phyloP scores from a whole-genome alignment of 306 rosid genomes.

The Medicago arabica region DNA sequence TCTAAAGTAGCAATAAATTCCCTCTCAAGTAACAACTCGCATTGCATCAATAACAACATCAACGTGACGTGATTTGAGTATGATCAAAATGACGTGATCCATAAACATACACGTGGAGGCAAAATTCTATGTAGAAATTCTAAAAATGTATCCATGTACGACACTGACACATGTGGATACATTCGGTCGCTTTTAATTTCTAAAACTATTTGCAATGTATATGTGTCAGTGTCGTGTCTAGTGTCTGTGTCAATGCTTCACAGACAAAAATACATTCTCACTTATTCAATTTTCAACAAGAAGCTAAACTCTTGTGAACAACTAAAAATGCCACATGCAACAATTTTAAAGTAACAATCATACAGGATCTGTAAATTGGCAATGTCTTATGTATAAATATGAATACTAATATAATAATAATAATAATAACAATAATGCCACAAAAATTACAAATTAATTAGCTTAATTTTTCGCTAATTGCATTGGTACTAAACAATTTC shows the following conservation, averaged over 20 bases:
- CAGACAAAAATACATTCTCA: neutral
- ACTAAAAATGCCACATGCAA: slow-evolving; percentile 9
- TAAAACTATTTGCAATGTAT: too few species aligned
- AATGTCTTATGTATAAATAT: neutral
- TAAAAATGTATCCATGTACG: neutral
- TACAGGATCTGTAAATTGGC: slow-evolving; percentile 26
- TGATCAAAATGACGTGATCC: neutral
- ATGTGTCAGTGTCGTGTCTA: too few species aligned
- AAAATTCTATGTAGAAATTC: neutral
- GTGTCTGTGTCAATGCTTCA: neutral
- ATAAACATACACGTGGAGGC: neutral
- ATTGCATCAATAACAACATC: slow-evolving; percentile 12
- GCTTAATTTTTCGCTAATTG: slow-evolving; percentile 32
- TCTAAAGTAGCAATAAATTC: too few species aligned
- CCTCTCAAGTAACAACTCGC: neutral
- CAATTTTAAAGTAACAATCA: neutral
- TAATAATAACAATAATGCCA: neutral
- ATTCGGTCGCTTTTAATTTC: neutral
- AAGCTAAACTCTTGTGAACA: neutral
- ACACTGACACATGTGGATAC: neutral
- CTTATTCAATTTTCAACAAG: neutral
- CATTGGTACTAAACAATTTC: neutral
- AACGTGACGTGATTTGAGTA: neutral
- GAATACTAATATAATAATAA: neutral
- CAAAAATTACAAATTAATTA: slow-evolving; percentile 23